Evolutionary conservation across 2,329 filamentous ascomycete species (phyloP).

Genomic region (Purpureocillium lavendulum): DNA sequence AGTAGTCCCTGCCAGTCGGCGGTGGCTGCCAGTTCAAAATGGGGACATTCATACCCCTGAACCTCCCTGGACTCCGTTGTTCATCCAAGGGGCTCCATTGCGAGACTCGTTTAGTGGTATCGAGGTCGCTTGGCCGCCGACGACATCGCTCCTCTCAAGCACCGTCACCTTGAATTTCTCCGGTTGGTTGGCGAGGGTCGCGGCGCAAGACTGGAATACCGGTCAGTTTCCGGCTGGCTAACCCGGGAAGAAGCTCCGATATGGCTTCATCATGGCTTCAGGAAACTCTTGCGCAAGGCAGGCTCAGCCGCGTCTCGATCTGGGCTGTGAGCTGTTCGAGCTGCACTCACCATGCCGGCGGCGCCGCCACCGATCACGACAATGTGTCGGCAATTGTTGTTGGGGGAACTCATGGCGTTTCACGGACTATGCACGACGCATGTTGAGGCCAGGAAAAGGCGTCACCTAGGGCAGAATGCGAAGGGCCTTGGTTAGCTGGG

Average conservation of each 20-base stretch:
- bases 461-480: too few species aligned
- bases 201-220: constrained; percentile 47
- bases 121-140: constrained; percentile 53
- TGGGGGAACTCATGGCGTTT: constrained; percentile 2
- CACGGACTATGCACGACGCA: too few species aligned
- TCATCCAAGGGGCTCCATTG: constrained; percentile 52
- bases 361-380: constrained; percentile 55
- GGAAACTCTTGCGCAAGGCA: too few species aligned
- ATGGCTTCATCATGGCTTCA: too few species aligned
- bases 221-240: too few species aligned
- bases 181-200: constrained; percentile 56
- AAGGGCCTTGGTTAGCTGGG: too few species aligned
- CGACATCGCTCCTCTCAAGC: constrained; percentile 48
- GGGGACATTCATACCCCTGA: constrained; percentile 24
- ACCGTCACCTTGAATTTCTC: constrained; percentile 58
- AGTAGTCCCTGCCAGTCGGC: too few species aligned
- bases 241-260: too few species aligned
- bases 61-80: constrained; percentile 57
- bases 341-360: constrained; percentile 44
- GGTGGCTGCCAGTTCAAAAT: too few species aligned
- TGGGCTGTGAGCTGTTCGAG: too few species aligned
- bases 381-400: constrained; percentile 33
- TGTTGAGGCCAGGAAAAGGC: too few species aligned
- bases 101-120: constrained; percentile 48
- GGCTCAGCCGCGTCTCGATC: too few species aligned